phyloP scores from a whole-genome alignment of 345 rosid species.

The Citrus unshiu region DNA sequence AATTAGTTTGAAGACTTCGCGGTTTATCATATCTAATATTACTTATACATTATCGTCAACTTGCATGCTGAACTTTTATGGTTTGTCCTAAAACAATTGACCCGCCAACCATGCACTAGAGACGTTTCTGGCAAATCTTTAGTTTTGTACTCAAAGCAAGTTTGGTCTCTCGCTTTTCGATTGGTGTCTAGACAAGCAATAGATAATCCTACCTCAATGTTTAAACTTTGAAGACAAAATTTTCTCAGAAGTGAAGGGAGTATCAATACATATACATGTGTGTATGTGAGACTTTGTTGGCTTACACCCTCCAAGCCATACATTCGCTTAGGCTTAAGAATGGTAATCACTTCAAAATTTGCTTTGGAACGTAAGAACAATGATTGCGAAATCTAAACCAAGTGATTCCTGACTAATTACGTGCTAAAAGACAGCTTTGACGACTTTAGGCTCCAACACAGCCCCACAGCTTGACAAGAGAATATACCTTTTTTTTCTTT shows the following conservation, averaged over 20 bases:
- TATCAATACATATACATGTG: not conserved
- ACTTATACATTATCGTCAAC: not conserved
- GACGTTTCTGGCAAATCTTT: not conserved
- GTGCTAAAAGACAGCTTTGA: not conserved
- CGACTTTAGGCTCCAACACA: not conserved
- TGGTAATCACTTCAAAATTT: not conserved
- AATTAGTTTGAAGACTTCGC: not conserved
- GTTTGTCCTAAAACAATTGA: conserved; percentile 1
- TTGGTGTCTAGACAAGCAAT: not conserved
- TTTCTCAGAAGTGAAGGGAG: not conserved
- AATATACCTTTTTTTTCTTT: too few species aligned
- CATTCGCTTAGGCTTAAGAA: not conserved
- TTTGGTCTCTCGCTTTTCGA: not conserved
- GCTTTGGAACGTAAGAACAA: not conserved
- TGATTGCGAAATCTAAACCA: not conserved
- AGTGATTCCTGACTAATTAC: not conserved
- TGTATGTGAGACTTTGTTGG: not conserved
- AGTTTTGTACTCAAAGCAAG: not conserved
- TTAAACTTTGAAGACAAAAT: not conserved
- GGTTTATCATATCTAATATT: not conserved
- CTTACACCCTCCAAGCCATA: not conserved
- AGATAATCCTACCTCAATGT: not conserved
- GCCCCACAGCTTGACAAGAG: not conserved
- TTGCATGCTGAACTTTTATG: not conserved
- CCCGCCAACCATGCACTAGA: not conserved